Conservation (phyloP, 2,329 filamentous ascomycete species). For the Fusarium algeriense region DNA sequence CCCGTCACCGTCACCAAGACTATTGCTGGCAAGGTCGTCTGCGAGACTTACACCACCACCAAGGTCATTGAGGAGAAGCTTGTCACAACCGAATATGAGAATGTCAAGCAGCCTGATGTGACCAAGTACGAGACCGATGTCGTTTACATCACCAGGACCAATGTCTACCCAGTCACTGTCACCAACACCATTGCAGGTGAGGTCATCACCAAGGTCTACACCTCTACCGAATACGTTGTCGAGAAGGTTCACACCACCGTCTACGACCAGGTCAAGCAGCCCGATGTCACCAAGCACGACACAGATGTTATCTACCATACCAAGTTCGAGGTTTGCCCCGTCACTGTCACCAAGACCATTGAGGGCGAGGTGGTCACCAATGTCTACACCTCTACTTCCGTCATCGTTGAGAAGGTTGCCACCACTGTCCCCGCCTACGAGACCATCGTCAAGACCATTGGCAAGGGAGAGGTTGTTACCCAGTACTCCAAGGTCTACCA, state of each 20-base stretch:
- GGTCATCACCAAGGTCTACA: constrained; percentile 45
- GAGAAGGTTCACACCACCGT: constrained; percentile 52
- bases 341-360: constrained; percentile 54
- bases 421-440: constrained; percentile 54
- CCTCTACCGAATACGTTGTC: constrained; percentile 44
- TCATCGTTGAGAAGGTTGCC: constrained; percentile 53
- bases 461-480: constrained; percentile 39
- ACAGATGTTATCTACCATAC: constrained; percentile 54
- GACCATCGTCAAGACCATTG: constrained; percentile 44
- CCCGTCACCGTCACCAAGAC: constrained; percentile 57
- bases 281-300: constrained; percentile 54
- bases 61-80: constrained; percentile 47
- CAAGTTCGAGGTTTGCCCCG: constrained; percentile 58
- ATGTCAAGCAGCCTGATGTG: constrained; percentile 49
- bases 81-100: constrained; percentile 50
- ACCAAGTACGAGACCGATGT: constrained; percentile 51
- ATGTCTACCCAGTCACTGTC: constrained; percentile 57
- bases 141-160: constrained; percentile 57
- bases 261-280: constrained; percentile 53
- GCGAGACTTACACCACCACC: constrained; percentile 48
- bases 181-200: constrained; percentile 51
- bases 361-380: constrained; percentile 41
- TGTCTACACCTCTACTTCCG: constrained; percentile 44
- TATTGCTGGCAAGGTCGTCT: constrained; percentile 55
- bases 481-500: constrained; percentile 46